Base-by-base conservation (phyloP, 2,329 filamentous ascomycete genomes). In the Colletotrichum phormii region DNA sequence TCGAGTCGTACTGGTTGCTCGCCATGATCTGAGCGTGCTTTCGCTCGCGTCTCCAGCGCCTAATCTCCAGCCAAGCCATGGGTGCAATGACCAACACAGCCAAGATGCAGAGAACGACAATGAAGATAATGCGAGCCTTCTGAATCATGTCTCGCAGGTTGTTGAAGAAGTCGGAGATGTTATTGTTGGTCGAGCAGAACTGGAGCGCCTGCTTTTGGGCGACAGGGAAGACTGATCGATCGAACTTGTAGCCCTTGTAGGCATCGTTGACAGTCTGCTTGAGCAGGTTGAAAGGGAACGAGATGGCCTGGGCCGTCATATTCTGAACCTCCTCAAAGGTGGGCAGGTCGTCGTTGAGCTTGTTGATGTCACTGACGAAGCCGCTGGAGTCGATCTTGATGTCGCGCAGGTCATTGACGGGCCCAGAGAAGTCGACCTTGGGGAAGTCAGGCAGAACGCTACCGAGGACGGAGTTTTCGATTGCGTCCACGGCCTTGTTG, bases 141-240 rank as follows among this genome's bases (percentile, higher is more conserved):
- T 87, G 84, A n/a, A 92, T 89, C 57, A 95, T 86, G 31, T 89
- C 83, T 63, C 90, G 90, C 1, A 98, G 86, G 13, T 87, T 87
- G 69, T 92, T 85, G 82, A 99, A 99, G 86, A 98, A 98, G 75
- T 91, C 87, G 79, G 92, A 91, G 82, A 99, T 93, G 37, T 89
- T 91, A 75, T 94, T 89, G 83, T 97, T 95, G 79, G 95, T 91
- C 54, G 94, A 94, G 85, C 97, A 99, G 84, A 99, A 98, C 0
- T 89, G 92, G 65, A 99, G 86, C 49, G 91, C 85, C 81, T 97
- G 89, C 84, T 97, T 98, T 77, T 92, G 85, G 1, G 97, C 95
- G 3, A 98, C 88, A 0, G 95, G 95, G 77, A 99, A 96, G 11
- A 93, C 83, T 13, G 90, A 89, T 18, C 91, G 88, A 80, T 98